These are phyloP conservation scores for Xylaria sp. DNA, from an alignment of 2,329 filamentous ascomycete species.

Conservation along the genomic window DNA sequence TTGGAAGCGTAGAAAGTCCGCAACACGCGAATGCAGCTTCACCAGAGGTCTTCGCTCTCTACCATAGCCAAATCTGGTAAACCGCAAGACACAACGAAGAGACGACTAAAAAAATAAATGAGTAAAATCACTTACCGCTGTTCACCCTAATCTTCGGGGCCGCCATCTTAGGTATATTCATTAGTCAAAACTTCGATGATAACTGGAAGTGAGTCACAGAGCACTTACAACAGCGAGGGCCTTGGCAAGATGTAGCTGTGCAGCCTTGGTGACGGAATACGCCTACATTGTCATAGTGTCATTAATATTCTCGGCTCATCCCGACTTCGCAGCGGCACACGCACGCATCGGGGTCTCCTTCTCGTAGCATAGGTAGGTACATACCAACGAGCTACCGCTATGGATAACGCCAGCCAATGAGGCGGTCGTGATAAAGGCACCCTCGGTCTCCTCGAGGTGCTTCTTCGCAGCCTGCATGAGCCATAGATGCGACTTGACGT, in stretches of 20 bases:
- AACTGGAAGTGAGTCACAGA: not conserved
- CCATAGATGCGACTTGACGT: constrained; percentile 72
- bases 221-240: constrained; percentile 57
- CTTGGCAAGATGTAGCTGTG: constrained; percentile 70
- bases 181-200: not conserved
- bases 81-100: not conserved
- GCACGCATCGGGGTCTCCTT: not conserved
- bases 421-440: constrained; percentile 72
- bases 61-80: not conserved
- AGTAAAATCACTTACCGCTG: constrained; percentile 53
- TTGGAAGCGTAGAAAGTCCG: not conserved
- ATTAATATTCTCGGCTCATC: constrained; percentile 15
- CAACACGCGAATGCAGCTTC: not conserved
- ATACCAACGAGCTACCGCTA: constrained; percentile 69
- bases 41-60: no score
- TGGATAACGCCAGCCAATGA: constrained; percentile 72
- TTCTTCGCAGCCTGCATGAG: constrained; percentile 66
- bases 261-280: constrained; percentile 82
- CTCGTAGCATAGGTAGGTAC: constrained; percentile 19
- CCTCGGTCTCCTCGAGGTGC: constrained; percentile 66
- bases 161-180: constrained; percentile 51
- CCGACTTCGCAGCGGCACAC: not conserved
- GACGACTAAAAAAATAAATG: not conserved
- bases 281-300: constrained; percentile 57
- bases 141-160: constrained; percentile 70